Percentiles rank a stretch among this genome's conserved stretches.
Conservation (phyloP, 108 stramenopile species). For the Aurantiochytrium sp. region DNA sequence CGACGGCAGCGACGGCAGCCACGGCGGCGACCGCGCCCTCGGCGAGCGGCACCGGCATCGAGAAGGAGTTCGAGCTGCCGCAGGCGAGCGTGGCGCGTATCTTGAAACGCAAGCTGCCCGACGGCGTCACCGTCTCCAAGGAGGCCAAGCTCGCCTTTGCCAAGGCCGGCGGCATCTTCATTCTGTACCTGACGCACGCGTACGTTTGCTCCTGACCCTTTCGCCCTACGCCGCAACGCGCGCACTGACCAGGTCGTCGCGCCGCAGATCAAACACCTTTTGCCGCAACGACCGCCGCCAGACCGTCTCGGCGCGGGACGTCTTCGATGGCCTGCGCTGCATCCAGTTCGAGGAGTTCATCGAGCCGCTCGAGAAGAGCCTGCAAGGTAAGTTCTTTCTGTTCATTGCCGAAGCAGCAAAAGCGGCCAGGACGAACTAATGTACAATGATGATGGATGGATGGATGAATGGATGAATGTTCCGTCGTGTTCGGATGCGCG, state of each 20-base stretch:
- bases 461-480: too few relatives aligned
- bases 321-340: constrained; percentile 37
- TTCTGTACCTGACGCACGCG: constrained; percentile 72
- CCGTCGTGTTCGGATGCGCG: too few relatives aligned
- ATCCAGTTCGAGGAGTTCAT: constrained; percentile 31
- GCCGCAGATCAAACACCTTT: constrained; percentile 67
- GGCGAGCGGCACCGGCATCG: neutral
- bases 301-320: constrained; percentile 81
- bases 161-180: constrained; percentile 79
- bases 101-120: constrained; percentile 71
- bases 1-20: too few relatives aligned
- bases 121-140: constrained; percentile 72
- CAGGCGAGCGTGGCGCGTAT: constrained; percentile 76
- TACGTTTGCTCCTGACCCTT: too few relatives aligned
- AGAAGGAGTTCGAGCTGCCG: constrained; percentile 81
- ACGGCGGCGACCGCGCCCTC: too few relatives aligned
- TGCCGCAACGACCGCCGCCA: constrained; percentile 74
- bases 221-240: too few relatives aligned
- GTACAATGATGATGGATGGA: too few relatives aligned
- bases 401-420: too few relatives aligned
- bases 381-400: constrained; percentile 29
- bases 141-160: constrained; percentile 76
- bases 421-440: too few relatives aligned
- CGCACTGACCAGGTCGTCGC: too few relatives aligned
- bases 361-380: neutral